phyloP scores from a whole-genome alignment of 148 eudicot genomes.

The Spergularia marina region DNA sequence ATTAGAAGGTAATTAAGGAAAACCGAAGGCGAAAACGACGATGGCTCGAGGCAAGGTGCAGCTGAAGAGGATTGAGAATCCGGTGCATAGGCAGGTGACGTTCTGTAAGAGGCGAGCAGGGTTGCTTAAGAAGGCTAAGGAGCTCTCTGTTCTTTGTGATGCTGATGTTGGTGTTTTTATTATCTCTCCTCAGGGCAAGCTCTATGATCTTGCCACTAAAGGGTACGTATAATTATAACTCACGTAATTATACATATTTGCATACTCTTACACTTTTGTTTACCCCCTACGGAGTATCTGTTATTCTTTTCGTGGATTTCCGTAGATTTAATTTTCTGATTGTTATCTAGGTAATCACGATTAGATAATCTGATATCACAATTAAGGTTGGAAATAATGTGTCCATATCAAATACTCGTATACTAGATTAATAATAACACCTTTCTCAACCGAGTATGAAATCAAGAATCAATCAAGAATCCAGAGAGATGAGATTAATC shows the following conservation, averaged over 20 bases:
- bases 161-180: constrained; percentile 79
- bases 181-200: constrained; percentile 89
- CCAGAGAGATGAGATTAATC: too few species aligned
- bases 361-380: too few species aligned
- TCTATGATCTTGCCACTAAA: constrained; percentile 85
- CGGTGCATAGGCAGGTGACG: constrained; percentile 92
- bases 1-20: neutral
- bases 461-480: too few species aligned
- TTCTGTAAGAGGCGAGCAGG: constrained; percentile 96
- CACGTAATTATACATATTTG: neutral
- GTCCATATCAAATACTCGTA: too few species aligned
- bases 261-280: neutral
- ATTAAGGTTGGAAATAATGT: too few species aligned
- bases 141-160: constrained; percentile 87
- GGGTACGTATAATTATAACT: constrained; percentile 43
- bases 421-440: too few species aligned
- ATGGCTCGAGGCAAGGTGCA: constrained; percentile 91
- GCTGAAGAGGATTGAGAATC: constrained; percentile 86
- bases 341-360: too few species aligned
- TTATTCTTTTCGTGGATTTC: too few species aligned
- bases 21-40: too few species aligned
- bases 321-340: too few species aligned
- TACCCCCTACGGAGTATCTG: neutral
- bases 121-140: constrained; percentile 93
- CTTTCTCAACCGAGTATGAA: too few species aligned